Evolutionary conservation across 805 yeast genomes (phyloP).

Genomic region (Cyberlindnera euphorbiiphila): DNA sequence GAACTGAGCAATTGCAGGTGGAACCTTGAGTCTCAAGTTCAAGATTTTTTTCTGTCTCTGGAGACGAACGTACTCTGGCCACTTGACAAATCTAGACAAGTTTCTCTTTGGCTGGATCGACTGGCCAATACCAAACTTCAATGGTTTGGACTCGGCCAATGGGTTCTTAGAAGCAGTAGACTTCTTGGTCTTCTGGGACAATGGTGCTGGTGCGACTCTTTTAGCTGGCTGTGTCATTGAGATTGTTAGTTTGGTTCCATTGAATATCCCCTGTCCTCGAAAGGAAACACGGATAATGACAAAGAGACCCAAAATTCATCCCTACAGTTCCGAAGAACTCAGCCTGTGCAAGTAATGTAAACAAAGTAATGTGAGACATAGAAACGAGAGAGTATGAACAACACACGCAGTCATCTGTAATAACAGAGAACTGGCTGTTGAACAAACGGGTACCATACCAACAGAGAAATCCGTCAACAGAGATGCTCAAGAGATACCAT

Average conservation of each 20-base stretch:
- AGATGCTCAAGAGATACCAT: too few relatives aligned
- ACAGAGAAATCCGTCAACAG: conserved; percentile 1
- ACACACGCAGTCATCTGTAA: too few relatives aligned
- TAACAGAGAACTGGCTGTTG: too few relatives aligned
- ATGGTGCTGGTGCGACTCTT: conserved; percentile 98
- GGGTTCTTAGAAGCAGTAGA: conserved; percentile 72
- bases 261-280: too few relatives aligned
- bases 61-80: conserved; percentile 98
- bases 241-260: conserved; percentile 4
- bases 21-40: conserved; percentile 95
- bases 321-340: conserved; percentile 9
- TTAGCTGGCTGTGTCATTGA: conserved; percentile 27
- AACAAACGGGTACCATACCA: too few relatives aligned
- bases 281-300: too few relatives aligned
- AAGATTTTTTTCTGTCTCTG: conserved; percentile 99
- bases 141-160: conserved; percentile 83
- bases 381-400: not conserved
- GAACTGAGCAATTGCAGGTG: conserved; percentile 98
- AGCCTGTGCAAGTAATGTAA: conserved; percentile 22
- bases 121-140: conserved; percentile 96
- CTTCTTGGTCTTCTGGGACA: conserved; percentile 69
- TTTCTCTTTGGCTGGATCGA: conserved; percentile 91
- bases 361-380: conserved; percentile 6
- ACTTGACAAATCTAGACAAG: conserved; percentile 94
- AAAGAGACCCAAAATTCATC: conserved; percentile 3